A percentile compares a stretch with the other conserved stretches of the same genome.
Evolutionary conservation across 257 asterid species (phyloP).

Genomic region (Petrea volubilis): DNA sequence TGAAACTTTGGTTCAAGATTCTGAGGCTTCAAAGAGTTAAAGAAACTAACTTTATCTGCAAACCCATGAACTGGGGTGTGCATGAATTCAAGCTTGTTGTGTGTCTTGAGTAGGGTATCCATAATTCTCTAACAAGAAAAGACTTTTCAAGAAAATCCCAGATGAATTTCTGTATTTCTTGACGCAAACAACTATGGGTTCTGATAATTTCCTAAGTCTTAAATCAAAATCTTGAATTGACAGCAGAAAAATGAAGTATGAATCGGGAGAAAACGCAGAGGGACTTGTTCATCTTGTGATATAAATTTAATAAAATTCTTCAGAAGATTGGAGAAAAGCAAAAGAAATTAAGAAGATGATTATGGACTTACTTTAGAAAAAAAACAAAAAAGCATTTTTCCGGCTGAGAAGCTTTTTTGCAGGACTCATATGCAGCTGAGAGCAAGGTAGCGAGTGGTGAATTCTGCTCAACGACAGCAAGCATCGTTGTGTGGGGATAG

Average conservation of each 20-base stretch:
- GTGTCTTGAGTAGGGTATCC: slow-evolving; percentile 79
- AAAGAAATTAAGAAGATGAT: not conserved
- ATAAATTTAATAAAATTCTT: not conserved
- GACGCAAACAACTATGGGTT: slow-evolving; percentile 22
- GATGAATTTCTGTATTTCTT: slow-evolving; percentile 19
- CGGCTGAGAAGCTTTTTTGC: slow-evolving; percentile 18
- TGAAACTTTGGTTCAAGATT: slow-evolving; percentile 41
- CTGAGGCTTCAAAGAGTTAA: slow-evolving; percentile 54
- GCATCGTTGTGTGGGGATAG: slow-evolving; percentile 35
- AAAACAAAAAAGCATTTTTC: not conserved
- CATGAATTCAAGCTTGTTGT: slow-evolving; percentile 71
- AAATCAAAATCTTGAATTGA: slow-evolving; percentile 26
- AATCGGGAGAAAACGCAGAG: not conserved
- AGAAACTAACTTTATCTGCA: slow-evolving; percentile 50
- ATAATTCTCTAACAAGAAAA: slow-evolving; percentile 32
- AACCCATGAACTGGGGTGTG: slow-evolving; percentile 65
- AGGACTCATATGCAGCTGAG: slow-evolving; percentile 9
- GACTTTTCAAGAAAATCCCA: slow-evolving; percentile 19
- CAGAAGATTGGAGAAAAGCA: not conserved
- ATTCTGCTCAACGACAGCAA: slow-evolving; percentile 19
- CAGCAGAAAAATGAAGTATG: slow-evolving; percentile 20
- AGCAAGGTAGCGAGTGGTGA: slow-evolving; percentile 36
- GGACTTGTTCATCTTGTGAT: slow-evolving; percentile 1
- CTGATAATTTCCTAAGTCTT: slow-evolving; percentile 25
- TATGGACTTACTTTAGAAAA: slow-evolving; percentile 28